Conservation (phyloP, 2,329 filamentous ascomycete genomes). For the Colletotrichum sp. region DNA sequence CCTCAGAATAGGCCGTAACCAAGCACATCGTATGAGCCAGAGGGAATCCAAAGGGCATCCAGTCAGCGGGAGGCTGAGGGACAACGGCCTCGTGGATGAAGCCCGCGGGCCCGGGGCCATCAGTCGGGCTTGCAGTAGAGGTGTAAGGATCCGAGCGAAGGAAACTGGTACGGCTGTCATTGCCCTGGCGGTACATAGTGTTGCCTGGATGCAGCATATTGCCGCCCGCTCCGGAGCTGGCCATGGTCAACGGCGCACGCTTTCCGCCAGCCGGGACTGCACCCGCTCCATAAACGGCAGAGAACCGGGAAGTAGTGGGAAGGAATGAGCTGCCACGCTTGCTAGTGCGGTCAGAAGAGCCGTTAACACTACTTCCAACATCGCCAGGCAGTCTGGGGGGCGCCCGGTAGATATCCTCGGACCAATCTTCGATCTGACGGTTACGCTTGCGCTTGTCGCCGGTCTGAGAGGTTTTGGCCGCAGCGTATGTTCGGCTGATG, state of each 20-base stretch:
- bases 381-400: conserved; percentile 82
- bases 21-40: conserved; percentile 92
- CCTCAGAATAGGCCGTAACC: conserved; percentile 97
- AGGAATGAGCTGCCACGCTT: conserved; percentile 86
- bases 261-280: conserved; percentile 49
- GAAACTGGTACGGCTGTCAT: conserved; percentile 70
- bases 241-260: conserved; percentile 87
- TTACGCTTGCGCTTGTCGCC: conserved; percentile 84
- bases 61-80: conserved; percentile 93
- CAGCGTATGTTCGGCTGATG: conserved; percentile 83
- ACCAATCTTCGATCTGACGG: conserved; percentile 97
- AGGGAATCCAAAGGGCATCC: conserved; percentile 96
- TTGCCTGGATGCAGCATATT: conserved; percentile 70
- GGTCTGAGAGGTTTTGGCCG: conserved; percentile 82
- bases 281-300: conserved; percentile 84
- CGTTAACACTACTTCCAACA: conserved; percentile 66
- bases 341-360: conserved; percentile 71
- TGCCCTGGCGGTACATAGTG: conserved; percentile 72
- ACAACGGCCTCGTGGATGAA: conserved; percentile 97
- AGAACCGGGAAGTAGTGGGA: conserved; percentile 93
- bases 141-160: conserved; percentile 63
- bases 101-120: conserved; percentile 83
- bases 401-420: conserved; percentile 94
- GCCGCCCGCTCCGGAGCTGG: conserved; percentile 80
- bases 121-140: conserved; percentile 59